A percentile compares a stretch with the other conserved stretches of the same genome.
Evolutionary conservation across 257 asterid species (phyloP).

Genomic region (Ehretia macrophylla): DNA sequence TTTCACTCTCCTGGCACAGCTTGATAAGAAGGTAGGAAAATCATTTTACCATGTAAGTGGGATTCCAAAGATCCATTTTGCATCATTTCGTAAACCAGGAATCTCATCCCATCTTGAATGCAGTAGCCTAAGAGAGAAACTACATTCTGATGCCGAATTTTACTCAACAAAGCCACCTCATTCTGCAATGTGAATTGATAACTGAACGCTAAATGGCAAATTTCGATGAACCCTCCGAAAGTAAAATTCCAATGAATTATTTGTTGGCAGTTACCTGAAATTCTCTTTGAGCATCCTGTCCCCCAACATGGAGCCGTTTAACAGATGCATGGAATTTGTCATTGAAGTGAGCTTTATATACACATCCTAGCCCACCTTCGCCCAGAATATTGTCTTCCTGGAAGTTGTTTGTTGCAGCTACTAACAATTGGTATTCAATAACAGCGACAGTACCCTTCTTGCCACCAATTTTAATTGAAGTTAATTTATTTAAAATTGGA

Average conservation of each 20-base stretch:
- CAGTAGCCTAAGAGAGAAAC: constrained; percentile 84
- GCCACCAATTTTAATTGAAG: constrained; percentile 41
- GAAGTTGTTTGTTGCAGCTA: constrained; percentile 74
- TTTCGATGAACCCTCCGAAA: no score
- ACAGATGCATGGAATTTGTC: constrained; percentile 60
- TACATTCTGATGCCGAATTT: constrained; percentile 74
- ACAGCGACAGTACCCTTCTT: constrained; percentile 59
- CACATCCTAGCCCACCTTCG: constrained; percentile 72
- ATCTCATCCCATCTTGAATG: constrained; percentile 53
- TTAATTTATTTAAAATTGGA: constrained; percentile 56
- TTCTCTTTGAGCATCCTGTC: constrained; percentile 58
- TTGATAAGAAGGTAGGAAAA: not conserved
- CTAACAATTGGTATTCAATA: constrained; percentile 60
- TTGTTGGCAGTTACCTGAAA: constrained; percentile 50
- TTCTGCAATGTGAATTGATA: constrained; percentile 46
- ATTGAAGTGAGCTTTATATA: constrained; percentile 70
- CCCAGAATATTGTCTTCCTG: constrained; percentile 59
- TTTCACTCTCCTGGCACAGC: no score
- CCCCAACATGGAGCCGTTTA: constrained; percentile 55
- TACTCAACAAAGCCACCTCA: constrained; percentile 70
- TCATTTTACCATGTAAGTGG: constrained; percentile 68
- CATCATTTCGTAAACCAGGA: constrained; percentile 89
- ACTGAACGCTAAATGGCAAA: no score
- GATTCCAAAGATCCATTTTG: constrained; percentile 75
- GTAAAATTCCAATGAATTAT: not conserved